These are phyloP conservation scores for Oropetium thomaeum DNA, from an alignment of 176 grass and related monocot genomes.

Conservation along the genomic window DNA sequence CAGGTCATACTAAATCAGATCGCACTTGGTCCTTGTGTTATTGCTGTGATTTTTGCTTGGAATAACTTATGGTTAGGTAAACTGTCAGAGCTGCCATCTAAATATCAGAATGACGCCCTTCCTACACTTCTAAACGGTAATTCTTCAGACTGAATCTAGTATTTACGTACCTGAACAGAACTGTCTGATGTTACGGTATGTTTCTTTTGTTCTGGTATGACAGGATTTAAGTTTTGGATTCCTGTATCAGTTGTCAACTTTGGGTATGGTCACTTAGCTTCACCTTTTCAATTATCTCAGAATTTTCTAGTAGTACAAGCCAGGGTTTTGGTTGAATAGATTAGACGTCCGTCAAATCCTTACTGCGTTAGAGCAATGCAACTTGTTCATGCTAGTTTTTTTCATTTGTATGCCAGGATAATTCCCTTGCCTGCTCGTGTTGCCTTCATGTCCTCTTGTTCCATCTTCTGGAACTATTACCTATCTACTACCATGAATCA, in stretches of 20 bases:
- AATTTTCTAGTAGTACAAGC: background rate
- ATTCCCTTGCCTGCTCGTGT: constrained; percentile 86
- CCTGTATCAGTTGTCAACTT: constrained; percentile 91
- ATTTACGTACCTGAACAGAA: background rate
- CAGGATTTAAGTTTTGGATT: constrained; percentile 98
- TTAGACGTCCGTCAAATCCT: background rate
- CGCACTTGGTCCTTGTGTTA: constrained; percentile 90
- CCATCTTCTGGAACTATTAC: constrained; percentile 96
- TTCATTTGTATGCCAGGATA: constrained; percentile 42
- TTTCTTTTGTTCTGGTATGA: constrained; percentile 28
- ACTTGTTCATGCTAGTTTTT: constrained; percentile 13
- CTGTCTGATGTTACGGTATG: background rate
- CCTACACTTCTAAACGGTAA: constrained; percentile 88
- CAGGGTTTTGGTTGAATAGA: constrained; percentile 3
- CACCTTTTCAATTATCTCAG: background rate
- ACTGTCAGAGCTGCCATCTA: constrained; percentile 74
- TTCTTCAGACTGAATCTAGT: background rate
- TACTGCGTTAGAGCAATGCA: background rate
- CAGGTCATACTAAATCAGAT: constrained; percentile 98
- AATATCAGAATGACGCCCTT: constrained; percentile 91
- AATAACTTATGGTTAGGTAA: constrained; percentile 92
- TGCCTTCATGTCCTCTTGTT: constrained; percentile 94
- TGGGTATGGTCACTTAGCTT: constrained; percentile 50
- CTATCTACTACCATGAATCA: constrained; percentile 89
- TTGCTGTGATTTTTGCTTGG: constrained; percentile 94